phyloP scores from a whole-genome alignment of 1,284 basidiomycete genomes.

The Limonomyces culmigenus region DNA sequence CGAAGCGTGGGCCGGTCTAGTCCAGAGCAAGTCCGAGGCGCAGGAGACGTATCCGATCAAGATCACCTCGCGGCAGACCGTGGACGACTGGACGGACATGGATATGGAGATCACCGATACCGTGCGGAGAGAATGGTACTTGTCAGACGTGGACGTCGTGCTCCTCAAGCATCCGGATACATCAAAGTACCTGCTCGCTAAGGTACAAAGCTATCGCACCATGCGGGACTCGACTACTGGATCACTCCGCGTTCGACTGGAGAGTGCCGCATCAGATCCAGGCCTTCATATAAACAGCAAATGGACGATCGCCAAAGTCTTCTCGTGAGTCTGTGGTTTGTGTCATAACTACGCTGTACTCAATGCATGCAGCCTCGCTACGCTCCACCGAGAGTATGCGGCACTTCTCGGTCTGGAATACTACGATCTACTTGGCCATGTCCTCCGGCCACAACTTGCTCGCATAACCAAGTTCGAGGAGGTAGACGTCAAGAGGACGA shows the following conservation, averaged over 20 bases:
- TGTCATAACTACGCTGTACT: slow-evolving; percentile 4
- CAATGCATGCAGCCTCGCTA: slow-evolving; percentile 83
- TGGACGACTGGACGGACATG: slow-evolving; percentile 60
- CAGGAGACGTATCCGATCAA: slow-evolving; percentile 37
- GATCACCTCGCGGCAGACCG: slow-evolving; percentile 44
- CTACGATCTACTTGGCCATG: slow-evolving; percentile 60
- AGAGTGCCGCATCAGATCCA: slow-evolving; percentile 25
- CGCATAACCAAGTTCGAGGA: slow-evolving; percentile 27
- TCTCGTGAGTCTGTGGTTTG: slow-evolving; percentile 37
- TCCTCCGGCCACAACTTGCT: slow-evolving; percentile 52
- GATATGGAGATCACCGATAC: slow-evolving; percentile 42
- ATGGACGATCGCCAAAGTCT: slow-evolving; percentile 71
- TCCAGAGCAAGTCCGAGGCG: slow-evolving; percentile 54
- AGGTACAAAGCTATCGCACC: slow-evolving; percentile 54
- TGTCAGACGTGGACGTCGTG: slow-evolving; percentile 72
- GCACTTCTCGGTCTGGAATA: slow-evolving; percentile 74
- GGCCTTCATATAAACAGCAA: slow-evolving; percentile 44
- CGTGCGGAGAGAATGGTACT: slow-evolving; percentile 51
- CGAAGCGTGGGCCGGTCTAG: slow-evolving; percentile 87
- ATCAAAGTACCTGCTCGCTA: slow-evolving; percentile 49
- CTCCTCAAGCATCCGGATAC: slow-evolving; percentile 39
- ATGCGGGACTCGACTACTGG: slow-evolving; percentile 33
- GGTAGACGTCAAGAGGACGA: slow-evolving; percentile 46
- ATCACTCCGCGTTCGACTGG: slow-evolving; percentile 31
- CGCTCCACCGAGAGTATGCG: slow-evolving; percentile 83